Percentiles rank a stretch among this genome's conserved stretches.
Evolutionary conservation across 2,329 filamentous ascomycete genomes (phyloP).

Genomic region (Seiridium unicorne): DNA sequence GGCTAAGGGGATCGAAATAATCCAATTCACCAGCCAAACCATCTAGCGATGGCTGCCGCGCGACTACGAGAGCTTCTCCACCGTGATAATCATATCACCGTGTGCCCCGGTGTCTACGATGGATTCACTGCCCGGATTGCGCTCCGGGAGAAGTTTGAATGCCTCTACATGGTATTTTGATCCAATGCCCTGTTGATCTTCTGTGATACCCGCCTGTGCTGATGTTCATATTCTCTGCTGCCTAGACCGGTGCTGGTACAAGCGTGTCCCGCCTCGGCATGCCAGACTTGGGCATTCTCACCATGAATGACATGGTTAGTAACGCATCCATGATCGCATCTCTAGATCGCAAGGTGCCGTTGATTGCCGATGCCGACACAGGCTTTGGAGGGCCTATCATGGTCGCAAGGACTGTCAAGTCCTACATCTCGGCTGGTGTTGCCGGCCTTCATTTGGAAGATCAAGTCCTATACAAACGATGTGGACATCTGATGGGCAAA

Average conservation of each 20-base stretch:
- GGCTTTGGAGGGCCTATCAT: conserved; percentile 54
- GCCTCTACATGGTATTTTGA: too few species aligned
- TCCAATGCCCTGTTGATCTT: too few species aligned
- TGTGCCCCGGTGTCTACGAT: too few species aligned
- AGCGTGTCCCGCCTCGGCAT: conserved; percentile 57
- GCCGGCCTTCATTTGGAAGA: conserved; percentile 32
- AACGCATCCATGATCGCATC: conserved; percentile 66
- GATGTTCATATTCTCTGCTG: too few species aligned
- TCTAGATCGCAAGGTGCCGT: conserved; percentile 50
- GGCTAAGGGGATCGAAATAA: too few species aligned
- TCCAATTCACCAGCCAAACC: too few species aligned
- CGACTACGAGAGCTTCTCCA: too few species aligned
- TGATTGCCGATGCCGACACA: conserved; percentile 63
- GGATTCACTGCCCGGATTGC: too few species aligned
- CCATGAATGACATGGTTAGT: conserved; percentile 59
- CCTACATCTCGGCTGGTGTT: conserved; percentile 27
- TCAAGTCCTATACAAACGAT: conserved; percentile 35
- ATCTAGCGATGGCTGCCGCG: too few species aligned
- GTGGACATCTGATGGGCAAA: conserved; percentile 36
- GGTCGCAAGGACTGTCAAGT: conserved; percentile 46
- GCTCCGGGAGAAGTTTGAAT: too few species aligned
- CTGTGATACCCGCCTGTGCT: too few species aligned
- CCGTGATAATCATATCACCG: too few species aligned
- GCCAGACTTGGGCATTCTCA: conserved; percentile 62
- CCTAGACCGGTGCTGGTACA: conserved; percentile 10